phyloP scores from a whole-genome alignment of 345 rosid species.

The Cardamine occulta region DNA sequence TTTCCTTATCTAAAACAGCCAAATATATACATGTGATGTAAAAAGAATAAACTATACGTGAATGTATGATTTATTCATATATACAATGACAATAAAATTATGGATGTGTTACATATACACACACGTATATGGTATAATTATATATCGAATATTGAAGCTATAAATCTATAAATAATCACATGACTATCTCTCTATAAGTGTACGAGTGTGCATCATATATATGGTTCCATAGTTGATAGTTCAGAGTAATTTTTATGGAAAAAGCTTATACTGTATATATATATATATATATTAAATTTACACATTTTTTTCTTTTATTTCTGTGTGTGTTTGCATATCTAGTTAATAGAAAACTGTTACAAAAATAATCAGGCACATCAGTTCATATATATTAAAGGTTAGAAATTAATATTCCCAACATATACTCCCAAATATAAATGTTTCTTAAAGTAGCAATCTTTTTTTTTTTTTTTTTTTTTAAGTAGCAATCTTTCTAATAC shows the following conservation, averaged over 20 bases:
- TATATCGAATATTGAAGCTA: not conserved
- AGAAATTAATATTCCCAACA: not conserved
- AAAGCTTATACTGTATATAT: too few species aligned
- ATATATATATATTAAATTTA: not conserved
- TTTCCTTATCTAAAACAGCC: conserved; percentile 20
- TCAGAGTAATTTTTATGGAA: too few species aligned
- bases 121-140: not conserved
- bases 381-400: not conserved
- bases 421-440: not conserved
- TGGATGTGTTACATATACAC: not conserved
- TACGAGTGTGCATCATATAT: not conserved
- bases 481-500: not conserved
- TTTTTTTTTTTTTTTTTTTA: not conserved
- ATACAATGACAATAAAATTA: not conserved
- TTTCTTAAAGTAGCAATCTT: not conserved
- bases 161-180: not conserved
- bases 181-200: too few species aligned
- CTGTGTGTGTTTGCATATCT: not conserved
- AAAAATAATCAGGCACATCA: not conserved
- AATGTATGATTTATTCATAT: not conserved
- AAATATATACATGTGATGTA: not conserved
- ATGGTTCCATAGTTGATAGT: not conserved
- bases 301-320: not conserved
- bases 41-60: not conserved
- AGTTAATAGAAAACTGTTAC: not conserved